A percentile compares a stretch with the other conserved stretches of the same genome.
Conservation (phyloP, 1,139 yeast species). For the Geotrichum cucujoidarum region DNA sequence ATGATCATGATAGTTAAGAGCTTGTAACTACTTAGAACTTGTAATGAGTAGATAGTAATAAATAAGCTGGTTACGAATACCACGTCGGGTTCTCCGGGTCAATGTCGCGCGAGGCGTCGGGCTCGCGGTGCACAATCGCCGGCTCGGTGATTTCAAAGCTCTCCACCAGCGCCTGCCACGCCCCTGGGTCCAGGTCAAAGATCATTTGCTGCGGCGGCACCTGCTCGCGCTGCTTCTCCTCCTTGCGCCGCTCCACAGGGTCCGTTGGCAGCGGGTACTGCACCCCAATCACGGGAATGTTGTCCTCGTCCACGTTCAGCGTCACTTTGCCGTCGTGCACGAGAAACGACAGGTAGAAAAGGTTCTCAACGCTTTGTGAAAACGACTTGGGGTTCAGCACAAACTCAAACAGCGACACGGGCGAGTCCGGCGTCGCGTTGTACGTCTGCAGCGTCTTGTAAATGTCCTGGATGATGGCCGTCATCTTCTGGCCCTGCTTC, state of each 20-base stretch:
- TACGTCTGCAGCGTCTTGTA: slow-evolving; percentile 19
- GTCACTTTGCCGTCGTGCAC: slow-evolving; percentile 65
- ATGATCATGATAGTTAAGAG: too few species aligned
- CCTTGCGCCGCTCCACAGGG: slow-evolving; percentile 28
- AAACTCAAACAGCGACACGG: slow-evolving; percentile 58
- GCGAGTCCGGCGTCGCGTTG: slow-evolving; percentile 32
- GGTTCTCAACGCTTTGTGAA: slow-evolving; percentile 73
- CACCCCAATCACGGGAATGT: slow-evolving; percentile 44
- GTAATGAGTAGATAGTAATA: background rate
- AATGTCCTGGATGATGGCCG: slow-evolving; percentile 37
- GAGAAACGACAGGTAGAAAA: slow-evolving; percentile 76
- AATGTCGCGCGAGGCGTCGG: slow-evolving; percentile 8
- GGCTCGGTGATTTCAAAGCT: slow-evolving; percentile 24
- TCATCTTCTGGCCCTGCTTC: slow-evolving; percentile 24
- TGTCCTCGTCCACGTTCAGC: slow-evolving; percentile 45
- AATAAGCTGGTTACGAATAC: slow-evolving; percentile 3
- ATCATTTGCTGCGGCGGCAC: slow-evolving; percentile 54
- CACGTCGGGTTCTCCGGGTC: slow-evolving; percentile 13
- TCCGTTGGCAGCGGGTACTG: slow-evolving; percentile 29
- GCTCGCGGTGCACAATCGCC: slow-evolving; percentile 19
- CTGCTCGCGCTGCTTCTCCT: slow-evolving; percentile 31
- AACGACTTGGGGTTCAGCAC: slow-evolving; percentile 72
- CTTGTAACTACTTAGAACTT: background rate
- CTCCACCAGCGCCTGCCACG: slow-evolving; percentile 51
- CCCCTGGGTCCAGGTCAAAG: slow-evolving; percentile 59